These are phyloP conservation scores for Alloascoidea hylecoeti DNA, from an alignment of 805 yeast species.

Conservation along the genomic window DNA sequence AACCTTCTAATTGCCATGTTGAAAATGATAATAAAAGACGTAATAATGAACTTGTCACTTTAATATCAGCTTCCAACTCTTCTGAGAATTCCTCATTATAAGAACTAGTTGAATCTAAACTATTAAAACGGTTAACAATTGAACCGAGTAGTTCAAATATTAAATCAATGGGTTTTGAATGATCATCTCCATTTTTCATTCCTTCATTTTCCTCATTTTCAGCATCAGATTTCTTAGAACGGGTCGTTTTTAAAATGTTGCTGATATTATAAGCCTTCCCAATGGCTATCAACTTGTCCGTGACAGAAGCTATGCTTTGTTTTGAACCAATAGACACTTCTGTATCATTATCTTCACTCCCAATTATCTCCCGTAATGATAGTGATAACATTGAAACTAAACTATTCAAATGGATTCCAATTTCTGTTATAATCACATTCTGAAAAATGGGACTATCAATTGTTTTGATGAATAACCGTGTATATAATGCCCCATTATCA, in stretches of 20 bases:
- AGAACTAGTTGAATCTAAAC: neutral
- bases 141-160: neutral
- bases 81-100: neutral
- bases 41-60: neutral
- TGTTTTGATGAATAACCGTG: neutral
- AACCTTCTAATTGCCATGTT: neutral
- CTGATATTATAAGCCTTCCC: constrained; percentile 1
- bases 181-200: too few species aligned
- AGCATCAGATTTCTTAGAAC: neutral
- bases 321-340: neutral
- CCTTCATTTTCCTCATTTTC: neutral
- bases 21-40: neutral
- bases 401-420: neutral
- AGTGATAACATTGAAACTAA: neutral
- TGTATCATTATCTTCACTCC: neutral
- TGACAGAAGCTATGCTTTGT: neutral
- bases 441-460: neutral
- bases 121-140: neutral
- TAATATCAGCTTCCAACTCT: neutral
- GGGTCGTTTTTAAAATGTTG: too few species aligned
- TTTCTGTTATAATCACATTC: neutral
- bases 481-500: neutral
- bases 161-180: neutral
- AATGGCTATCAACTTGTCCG: neutral
- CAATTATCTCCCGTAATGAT: neutral